Conservation (phyloP, 441 rosid species). For the Aquilaria agallochum region DNA sequence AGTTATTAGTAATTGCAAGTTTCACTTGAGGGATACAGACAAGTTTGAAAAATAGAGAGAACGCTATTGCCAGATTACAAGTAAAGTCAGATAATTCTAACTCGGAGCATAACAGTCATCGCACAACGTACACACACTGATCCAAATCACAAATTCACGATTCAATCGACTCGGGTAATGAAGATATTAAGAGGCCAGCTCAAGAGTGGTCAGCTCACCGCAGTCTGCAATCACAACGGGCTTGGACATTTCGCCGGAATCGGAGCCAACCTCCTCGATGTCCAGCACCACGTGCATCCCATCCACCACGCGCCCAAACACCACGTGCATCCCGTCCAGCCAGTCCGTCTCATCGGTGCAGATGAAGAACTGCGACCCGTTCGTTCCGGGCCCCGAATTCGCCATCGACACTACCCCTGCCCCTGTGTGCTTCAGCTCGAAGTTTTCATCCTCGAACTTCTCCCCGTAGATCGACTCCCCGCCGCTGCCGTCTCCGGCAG, state of each 20-base stretch:
- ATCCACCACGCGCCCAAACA: constrained; percentile 39
- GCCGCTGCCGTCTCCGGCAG: constrained; percentile 36
- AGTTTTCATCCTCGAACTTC: constrained; percentile 45
- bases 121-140: too few species aligned
- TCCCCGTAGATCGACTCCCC: constrained; percentile 46
- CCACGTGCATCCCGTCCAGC: constrained; percentile 47
- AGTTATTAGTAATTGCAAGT: too few species aligned
- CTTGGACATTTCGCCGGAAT: constrained; percentile 19
- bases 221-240: constrained; percentile 32
- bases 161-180: too few species aligned
- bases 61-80: too few species aligned
- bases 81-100: too few species aligned
- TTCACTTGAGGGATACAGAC: too few species aligned
- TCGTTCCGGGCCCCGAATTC: constrained; percentile 38
- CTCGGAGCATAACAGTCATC: too few species aligned
- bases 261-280: constrained; percentile 32
- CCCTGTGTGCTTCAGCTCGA: constrained; percentile 35
- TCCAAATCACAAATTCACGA: too few species aligned
- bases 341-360: constrained; percentile 32
- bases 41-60: too few species aligned
- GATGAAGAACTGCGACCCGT: constrained; percentile 48
- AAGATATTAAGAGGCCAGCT: background rate
- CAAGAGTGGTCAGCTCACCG: constrained; percentile 19
- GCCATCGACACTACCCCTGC: constrained; percentile 47
- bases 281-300: constrained; percentile 45